Percentiles rank a stretch among this genome's conserved stretches.
Conservation (phyloP, 257 asterid species). For the Nicotiana tabacum region DNA sequence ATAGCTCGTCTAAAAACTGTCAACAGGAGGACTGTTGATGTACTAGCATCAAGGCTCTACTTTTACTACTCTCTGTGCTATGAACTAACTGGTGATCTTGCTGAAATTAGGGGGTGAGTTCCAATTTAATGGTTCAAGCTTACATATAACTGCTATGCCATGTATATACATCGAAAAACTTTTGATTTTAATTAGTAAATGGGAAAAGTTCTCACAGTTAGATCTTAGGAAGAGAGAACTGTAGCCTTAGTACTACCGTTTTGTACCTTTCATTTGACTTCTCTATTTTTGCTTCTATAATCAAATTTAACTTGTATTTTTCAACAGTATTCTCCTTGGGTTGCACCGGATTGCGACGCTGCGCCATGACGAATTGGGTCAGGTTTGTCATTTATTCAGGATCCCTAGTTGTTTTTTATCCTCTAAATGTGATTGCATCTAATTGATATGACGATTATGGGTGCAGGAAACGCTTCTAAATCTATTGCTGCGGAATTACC, state of each 20-base stretch:
- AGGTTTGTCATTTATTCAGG: slow-evolving; percentile 46
- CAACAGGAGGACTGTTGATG: slow-evolving; percentile 77
- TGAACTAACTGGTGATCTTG: slow-evolving; percentile 83
- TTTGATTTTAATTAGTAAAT: background rate
- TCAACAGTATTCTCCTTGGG: slow-evolving; percentile 68
- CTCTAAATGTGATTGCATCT: slow-evolving; percentile 5
- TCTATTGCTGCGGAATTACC: slow-evolving; percentile 77
- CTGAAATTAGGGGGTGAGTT: slow-evolving; percentile 81
- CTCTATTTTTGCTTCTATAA: slow-evolving; percentile 9
- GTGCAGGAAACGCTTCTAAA: slow-evolving; percentile 87
- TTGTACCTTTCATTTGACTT: slow-evolving; percentile 3
- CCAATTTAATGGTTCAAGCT: background rate
- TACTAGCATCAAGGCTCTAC: slow-evolving; percentile 81
- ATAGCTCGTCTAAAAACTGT: slow-evolving; percentile 72
- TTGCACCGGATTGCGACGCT: slow-evolving; percentile 88
- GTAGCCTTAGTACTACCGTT: background rate
- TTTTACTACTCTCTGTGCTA: slow-evolving; percentile 80
- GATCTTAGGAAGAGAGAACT: background rate
- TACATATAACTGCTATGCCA: background rate
- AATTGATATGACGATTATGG: background rate
- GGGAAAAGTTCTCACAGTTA: background rate
- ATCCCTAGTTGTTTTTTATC: background rate
- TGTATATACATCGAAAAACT: background rate
- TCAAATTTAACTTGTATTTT: slow-evolving; percentile 16
- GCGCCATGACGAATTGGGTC: slow-evolving; percentile 93